phyloP scores from a whole-genome alignment of 257 asterid species.

The Lavandula angustifolia region DNA sequence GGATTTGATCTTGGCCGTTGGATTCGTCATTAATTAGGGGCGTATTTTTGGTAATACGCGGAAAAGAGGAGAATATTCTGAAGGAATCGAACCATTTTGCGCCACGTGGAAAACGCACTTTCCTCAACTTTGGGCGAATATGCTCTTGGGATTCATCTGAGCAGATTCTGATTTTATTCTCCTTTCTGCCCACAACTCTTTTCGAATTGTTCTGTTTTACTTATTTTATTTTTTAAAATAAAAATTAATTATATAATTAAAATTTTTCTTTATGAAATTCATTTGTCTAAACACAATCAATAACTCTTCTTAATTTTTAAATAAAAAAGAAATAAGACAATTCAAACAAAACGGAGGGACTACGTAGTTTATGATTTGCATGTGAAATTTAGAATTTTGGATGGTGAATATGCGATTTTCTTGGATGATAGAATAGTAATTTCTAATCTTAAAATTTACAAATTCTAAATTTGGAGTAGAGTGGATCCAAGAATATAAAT shows the following conservation, averaged over 20 bases:
- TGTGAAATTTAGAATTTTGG: no score
- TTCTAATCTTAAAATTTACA: no score
- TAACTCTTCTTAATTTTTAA: not conserved
- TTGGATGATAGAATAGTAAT: no score
- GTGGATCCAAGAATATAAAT: no score
- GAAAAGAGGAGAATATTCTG: constrained; percentile 40
- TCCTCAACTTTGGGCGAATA: constrained; percentile 25
- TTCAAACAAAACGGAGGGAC: no score
- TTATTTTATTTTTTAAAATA: no score
- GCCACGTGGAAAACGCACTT: constrained; percentile 23
- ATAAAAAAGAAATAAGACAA: no score
- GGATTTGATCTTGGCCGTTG: constrained; percentile 31
- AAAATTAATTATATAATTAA: no score
- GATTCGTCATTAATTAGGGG: constrained; percentile 24
- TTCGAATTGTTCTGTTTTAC: not conserved
- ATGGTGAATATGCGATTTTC: no score
- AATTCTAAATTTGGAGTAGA: no score
- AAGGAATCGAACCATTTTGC: constrained; percentile 10
- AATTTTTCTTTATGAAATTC: no score
- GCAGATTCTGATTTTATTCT: constrained; percentile 18
- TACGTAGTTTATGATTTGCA: no score
- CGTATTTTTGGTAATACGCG: constrained; percentile 8
- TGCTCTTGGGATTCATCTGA: constrained; percentile 10
- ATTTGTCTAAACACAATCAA: not conserved
- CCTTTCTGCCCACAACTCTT: not conserved